Percentiles rank a stretch among this genome's conserved stretches.
Evolutionary conservation across 2,329 filamentous ascomycete species (phyloP).

Genomic region (Cladophialophora chaetospira): DNA sequence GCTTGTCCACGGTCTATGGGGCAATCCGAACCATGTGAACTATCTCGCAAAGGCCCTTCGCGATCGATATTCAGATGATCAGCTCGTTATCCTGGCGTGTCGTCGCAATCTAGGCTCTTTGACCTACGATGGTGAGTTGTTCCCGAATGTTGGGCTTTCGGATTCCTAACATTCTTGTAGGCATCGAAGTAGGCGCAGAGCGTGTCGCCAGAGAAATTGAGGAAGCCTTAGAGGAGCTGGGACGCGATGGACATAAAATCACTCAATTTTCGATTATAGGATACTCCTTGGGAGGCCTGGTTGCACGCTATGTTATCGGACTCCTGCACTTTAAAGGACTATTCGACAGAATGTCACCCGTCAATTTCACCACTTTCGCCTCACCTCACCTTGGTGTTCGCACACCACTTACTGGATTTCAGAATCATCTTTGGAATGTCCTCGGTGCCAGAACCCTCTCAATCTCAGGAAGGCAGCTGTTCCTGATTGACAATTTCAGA

Average conservation of each 20-base stretch:
- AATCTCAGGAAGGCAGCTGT: conserved; percentile 81
- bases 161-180: conserved; percentile 68
- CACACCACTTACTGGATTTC: conserved; percentile 66
- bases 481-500: conserved; percentile 82
- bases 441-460: conserved; percentile 79
- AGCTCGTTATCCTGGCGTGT: conserved; percentile 58
- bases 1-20: conserved; percentile 66
- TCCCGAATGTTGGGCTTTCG: conserved; percentile 57
- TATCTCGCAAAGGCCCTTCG: conserved; percentile 56
- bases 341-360: conserved; percentile 76
- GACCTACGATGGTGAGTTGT: conserved; percentile 41
- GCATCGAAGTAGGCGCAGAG: conserved; percentile 69
- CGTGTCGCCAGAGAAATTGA: conserved; percentile 66
- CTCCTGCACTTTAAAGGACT: conserved; percentile 78
- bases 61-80: conserved; percentile 52
- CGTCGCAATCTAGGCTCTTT: conserved; percentile 59
- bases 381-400: conserved; percentile 79
- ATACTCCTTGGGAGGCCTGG: conserved; percentile 85
- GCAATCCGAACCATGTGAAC: conserved; percentile 56
- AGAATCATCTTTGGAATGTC: conserved; percentile 75
- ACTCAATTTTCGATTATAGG: conserved; percentile 83
- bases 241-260: conserved; percentile 67
- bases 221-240: conserved; percentile 55
- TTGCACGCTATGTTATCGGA: conserved; percentile 83
- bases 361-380: conserved; percentile 94